These are phyloP conservation scores for Pleurotus cornucopiae DNA, from an alignment of 768 basidiomycete species.

Conservation along the genomic window DNA sequence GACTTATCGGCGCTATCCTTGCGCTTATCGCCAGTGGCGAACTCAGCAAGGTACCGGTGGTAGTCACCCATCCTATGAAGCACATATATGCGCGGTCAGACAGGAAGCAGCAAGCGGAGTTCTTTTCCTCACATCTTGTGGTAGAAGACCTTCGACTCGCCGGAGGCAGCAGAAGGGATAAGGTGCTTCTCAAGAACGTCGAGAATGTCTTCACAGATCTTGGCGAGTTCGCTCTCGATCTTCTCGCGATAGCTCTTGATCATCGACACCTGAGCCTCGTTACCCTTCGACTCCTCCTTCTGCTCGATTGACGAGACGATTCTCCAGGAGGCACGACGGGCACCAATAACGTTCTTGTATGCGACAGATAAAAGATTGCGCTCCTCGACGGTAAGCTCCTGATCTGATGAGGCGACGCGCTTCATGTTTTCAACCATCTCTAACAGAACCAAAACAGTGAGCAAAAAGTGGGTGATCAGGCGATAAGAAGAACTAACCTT, in stretches of 20 bases:
- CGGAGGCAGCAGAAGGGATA: constrained; percentile 50
- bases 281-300: constrained; percentile 48
- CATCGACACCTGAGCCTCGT: constrained; percentile 52
- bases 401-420: constrained; percentile 94
- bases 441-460: constrained; percentile 23
- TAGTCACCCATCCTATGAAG: constrained; percentile 78
- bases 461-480: constrained; percentile 8
- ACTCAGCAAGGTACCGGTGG: constrained; percentile 93
- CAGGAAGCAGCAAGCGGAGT: neutral
- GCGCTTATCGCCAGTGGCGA: constrained; percentile 96
- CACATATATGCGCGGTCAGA: constrained; percentile 2
- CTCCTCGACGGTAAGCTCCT: constrained; percentile 97
- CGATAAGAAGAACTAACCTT: constrained; percentile 51
- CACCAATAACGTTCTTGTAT: constrained; percentile 87
- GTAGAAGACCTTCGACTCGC: constrained; percentile 88
- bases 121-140: constrained; percentile 66
- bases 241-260: constrained; percentile 69
- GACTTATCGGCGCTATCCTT: constrained; percentile 97
- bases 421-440: constrained; percentile 99
- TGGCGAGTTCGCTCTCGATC: constrained; percentile 74
- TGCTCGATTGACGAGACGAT: constrained; percentile 74
- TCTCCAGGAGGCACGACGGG: constrained; percentile 81
- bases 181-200: constrained; percentile 55
- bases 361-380: constrained; percentile 89
- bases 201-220: constrained; percentile 78